These are phyloP conservation scores for Thelephora terrestris DNA, from an alignment of 1,284 basidiomycete genomes.

Conservation along the genomic window DNA sequence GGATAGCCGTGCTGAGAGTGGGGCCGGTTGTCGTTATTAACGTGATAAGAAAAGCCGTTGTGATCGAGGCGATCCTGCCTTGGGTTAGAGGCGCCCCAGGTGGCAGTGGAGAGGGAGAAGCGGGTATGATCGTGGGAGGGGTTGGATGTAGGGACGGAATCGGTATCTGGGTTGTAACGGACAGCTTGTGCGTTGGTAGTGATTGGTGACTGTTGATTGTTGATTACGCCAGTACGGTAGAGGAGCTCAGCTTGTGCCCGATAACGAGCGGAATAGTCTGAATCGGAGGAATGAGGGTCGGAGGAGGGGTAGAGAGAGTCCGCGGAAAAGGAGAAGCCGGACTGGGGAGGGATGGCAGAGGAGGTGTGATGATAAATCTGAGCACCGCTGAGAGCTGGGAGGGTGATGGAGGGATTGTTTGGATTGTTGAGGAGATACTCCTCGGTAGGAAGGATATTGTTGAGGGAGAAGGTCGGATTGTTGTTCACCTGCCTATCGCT, in stretches of 20 bases:
- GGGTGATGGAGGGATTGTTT: background rate
- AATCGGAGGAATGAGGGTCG: background rate
- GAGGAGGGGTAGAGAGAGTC: background rate
- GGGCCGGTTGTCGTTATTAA: background rate
- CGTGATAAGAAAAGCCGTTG: background rate
- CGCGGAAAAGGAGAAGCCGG: background rate
- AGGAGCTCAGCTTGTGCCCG: conserved; percentile 37
- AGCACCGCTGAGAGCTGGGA: conserved; percentile 5
- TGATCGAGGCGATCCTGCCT: background rate
- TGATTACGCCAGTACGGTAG: conserved; percentile 22
- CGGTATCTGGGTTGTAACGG: no score
- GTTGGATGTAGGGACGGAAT: no score
- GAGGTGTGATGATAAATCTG: background rate
- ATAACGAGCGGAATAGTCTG: conserved; percentile 39
- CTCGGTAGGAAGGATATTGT: conserved; percentile 10
- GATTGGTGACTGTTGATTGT: background rate
- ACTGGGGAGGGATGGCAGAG: background rate
- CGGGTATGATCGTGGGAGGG: background rate
- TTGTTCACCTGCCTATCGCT: background rate
- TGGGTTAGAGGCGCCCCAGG: background rate
- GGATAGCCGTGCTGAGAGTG: background rate
- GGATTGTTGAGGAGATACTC: conserved; percentile 7
- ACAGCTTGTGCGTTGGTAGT: background rate
- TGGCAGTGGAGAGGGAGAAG: background rate
- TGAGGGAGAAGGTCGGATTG: background rate